Evolutionary conservation across 2,329 filamentous ascomycete species (phyloP), one percentile per base, ranked within the genome.

Genomic region (Ceratocystis colombiana): DNA sequence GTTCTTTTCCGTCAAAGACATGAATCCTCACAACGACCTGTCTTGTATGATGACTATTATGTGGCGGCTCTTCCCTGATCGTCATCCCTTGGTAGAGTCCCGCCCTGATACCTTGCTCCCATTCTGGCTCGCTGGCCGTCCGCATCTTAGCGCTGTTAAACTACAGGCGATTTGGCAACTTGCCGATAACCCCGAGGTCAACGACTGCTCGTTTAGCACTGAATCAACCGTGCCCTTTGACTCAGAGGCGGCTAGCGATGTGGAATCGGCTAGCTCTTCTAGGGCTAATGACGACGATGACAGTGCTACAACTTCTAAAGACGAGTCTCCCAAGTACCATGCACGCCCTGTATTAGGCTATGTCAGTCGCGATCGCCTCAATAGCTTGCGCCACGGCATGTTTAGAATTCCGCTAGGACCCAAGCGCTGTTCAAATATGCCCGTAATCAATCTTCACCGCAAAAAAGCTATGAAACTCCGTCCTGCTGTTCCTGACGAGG

Each of bases 401-500:
- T 83, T 79, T 68, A 77, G 80, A 15, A 73, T 82, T 12, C 69
- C 74, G 2, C 71, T 72, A 1, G 77, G 77, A 0, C 81, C 80
- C 0, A 71, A 72, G 1, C 71, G 73, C 28, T 72, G 69, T n/a
- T 70, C 69, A 37, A 84, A 84, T 68, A 72, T 72, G 3, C 78
- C 81, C 0, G 80, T 85, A 5, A 71, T 74, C 57, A 75, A 76
- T 4, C 73, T 85, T 8, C 79, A 82, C 66, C 71, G 73, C 44
- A 71, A 81, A 15, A 77, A 81, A 1, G 76, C 77, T 4, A 81
- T 78, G 70, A 73, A 74, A 61, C 73, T 84, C 3, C 67, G 79
- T 2, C 82, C 83, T 0, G 71, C 73, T 2, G 76, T 84, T 62
- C 68, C 72, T 1, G 77, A 84, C 62, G 78, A 81, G 61, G 82